phyloP scores from a whole-genome alignment of 257 asterid species.

The Nicotiana knightiana region DNA sequence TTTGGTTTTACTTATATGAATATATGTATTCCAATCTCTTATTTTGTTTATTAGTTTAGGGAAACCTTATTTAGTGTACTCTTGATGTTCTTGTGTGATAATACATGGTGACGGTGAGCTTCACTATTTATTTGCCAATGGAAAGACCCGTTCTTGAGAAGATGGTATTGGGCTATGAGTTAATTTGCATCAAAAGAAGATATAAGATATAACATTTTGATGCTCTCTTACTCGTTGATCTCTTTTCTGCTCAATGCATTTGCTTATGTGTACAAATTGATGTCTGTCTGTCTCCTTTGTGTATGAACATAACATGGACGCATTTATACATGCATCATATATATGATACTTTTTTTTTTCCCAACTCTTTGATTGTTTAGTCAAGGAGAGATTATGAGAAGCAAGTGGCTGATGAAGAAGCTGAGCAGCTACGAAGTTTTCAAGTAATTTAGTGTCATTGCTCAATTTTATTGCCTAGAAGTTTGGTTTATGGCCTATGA shows the following conservation, averaged over 20 bases:
- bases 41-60: background rate
- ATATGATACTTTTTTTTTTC: background rate
- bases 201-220: background rate
- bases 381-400: slow-evolving; percentile 74
- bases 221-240: background rate
- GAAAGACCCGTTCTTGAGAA: background rate
- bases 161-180: background rate
- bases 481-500: background rate
- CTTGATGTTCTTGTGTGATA: background rate
- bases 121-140: background rate
- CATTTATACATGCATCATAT: background rate
- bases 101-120: background rate
- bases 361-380: slow-evolving; percentile 37
- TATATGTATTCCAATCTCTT: background rate
- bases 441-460: slow-evolving; percentile 42
- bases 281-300: background rate
- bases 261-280: background rate
- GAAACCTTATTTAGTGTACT: background rate
- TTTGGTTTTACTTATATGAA: background rate
- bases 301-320: background rate
- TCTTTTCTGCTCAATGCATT: background rate
- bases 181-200: background rate
- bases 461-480: background rate
- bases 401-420: slow-evolving; percentile 83
- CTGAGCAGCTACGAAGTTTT: slow-evolving; percentile 58